Conservation (phyloP, 495 filamentous ascomycete genomes). For the Venustampulla echinocandica region DNA sequence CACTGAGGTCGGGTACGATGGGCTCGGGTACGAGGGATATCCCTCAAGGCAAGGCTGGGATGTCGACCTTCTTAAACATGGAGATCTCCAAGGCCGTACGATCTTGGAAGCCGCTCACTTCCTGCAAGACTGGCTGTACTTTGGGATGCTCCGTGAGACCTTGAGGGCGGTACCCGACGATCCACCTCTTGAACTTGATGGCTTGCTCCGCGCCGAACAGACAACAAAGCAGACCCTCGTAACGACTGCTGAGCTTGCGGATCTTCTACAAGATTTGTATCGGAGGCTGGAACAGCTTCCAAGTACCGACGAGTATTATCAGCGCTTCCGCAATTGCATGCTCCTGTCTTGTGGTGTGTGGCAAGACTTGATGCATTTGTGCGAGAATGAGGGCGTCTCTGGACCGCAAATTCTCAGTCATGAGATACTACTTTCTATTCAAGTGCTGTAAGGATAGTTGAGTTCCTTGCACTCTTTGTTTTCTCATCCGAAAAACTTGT, state of each 20-base stretch:
- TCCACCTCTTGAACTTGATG: too few species aligned
- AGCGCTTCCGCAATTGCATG: not conserved
- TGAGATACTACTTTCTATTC: conserved; percentile 2
- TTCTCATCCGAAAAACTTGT: too few species aligned
- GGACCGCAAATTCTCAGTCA: conserved; percentile 8
- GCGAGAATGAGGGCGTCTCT: not conserved
- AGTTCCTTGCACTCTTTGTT: too few species aligned
- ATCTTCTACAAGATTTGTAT: not conserved
- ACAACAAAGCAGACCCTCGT: conserved; percentile 4
- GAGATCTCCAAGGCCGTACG: conserved; percentile 6
- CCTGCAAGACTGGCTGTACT: conserved; percentile 20
- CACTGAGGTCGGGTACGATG: conserved; percentile 12
- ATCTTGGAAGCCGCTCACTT: conserved; percentile 2
- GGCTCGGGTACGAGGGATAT: conserved; percentile 9
- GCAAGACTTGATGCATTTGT: not conserved
- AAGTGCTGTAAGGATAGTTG: not conserved
- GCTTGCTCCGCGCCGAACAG: conserved; percentile 10
- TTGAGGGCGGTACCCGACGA: conserved; percentile 1
- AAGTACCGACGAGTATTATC: not conserved
- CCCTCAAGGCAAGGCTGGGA: conserved; percentile 8
- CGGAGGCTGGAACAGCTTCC: not conserved
- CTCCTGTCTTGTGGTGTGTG: conserved; percentile 1
- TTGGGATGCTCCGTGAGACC: conserved; percentile 15
- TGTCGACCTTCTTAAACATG: conserved; percentile 2
- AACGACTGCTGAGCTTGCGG: conserved; percentile 7